Conservation (phyloP, 1,284 basidiomycete species). For the Ustilago loliicola region DNA sequence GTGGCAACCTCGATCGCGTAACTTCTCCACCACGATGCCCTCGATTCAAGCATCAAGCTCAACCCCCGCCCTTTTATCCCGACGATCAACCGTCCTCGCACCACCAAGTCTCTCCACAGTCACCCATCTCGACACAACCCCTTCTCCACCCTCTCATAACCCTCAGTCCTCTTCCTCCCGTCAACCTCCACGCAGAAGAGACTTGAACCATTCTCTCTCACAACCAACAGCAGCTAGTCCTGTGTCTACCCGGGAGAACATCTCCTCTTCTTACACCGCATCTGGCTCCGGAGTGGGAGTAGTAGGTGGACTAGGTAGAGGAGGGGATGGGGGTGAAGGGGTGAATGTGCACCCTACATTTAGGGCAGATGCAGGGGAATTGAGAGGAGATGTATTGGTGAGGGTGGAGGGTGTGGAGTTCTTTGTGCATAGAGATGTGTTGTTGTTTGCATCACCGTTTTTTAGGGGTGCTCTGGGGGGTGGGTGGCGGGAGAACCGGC, state of each 20-base stretch:
- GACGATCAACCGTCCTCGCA: constrained; percentile 29
- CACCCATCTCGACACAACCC: constrained; percentile 32
- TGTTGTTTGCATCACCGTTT: constrained; percentile 55
- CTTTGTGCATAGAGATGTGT: constrained; percentile 55
- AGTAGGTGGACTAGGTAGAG: neutral
- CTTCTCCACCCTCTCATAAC: constrained; percentile 7
- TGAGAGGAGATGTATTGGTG: constrained; percentile 54
- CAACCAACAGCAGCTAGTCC: constrained; percentile 31
- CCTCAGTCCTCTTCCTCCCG: neutral
- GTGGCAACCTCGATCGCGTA: neutral
- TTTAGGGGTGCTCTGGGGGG: constrained; percentile 49
- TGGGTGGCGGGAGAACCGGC: constrained; percentile 49
- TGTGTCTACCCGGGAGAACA: constrained; percentile 33
- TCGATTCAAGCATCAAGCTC: constrained; percentile 5
- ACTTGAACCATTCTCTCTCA: constrained; percentile 24
- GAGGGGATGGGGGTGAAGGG: neutral
- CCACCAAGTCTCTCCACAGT: constrained; percentile 34
- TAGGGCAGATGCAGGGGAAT: constrained; percentile 32
- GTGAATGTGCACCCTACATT: constrained; percentile 49
- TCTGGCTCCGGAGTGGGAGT: neutral
- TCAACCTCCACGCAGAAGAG: constrained; percentile 6
- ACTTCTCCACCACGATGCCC: neutral
- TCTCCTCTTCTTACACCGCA: constrained; percentile 30
- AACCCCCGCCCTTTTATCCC: constrained; percentile 28
- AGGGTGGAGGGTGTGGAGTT: constrained; percentile 50